Evolutionary conservation across 176 grass and related monocot genomes (phyloP).

Genomic region (Chrysopogon serrulatus): DNA sequence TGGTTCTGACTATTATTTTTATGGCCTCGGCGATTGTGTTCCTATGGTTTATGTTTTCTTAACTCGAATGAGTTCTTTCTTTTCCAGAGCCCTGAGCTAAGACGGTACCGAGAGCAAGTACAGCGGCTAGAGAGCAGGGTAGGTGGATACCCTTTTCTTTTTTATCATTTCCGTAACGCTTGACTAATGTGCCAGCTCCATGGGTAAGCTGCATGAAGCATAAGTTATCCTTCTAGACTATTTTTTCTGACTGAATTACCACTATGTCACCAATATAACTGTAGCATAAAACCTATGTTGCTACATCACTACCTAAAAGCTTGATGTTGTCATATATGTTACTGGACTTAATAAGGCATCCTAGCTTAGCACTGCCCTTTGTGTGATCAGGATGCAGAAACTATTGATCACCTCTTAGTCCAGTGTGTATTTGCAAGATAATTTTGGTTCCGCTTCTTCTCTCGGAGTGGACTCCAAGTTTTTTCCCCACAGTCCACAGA

Average conservation of each 20-base stretch:
- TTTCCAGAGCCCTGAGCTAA: constrained; percentile 63
- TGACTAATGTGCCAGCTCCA: background rate
- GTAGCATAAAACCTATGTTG: background rate
- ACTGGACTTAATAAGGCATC: background rate
- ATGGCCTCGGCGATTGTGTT: background rate
- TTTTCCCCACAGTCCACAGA: no score
- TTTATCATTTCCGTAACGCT: background rate
- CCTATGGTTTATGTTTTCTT: background rate
- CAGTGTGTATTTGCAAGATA: no score
- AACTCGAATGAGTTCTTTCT: constrained; percentile 11
- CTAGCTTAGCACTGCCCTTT: no score
- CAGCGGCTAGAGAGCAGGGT: constrained; percentile 61
- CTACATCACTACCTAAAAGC: background rate
- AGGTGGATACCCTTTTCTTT: background rate
- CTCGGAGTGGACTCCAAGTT: no score
- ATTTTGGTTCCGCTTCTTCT: no score
- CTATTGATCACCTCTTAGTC: no score
- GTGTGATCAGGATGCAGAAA: no score
- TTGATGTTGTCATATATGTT: background rate
- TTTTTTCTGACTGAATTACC: background rate
- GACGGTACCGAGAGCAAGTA: constrained; percentile 50
- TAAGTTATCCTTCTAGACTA: constrained; percentile 1
- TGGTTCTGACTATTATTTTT: background rate
- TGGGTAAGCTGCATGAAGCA: background rate
- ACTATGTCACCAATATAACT: background rate